Base-by-base conservation (phyloP, 2,329 filamentous ascomycete genomes). In the Alternaria rosae region DNA sequence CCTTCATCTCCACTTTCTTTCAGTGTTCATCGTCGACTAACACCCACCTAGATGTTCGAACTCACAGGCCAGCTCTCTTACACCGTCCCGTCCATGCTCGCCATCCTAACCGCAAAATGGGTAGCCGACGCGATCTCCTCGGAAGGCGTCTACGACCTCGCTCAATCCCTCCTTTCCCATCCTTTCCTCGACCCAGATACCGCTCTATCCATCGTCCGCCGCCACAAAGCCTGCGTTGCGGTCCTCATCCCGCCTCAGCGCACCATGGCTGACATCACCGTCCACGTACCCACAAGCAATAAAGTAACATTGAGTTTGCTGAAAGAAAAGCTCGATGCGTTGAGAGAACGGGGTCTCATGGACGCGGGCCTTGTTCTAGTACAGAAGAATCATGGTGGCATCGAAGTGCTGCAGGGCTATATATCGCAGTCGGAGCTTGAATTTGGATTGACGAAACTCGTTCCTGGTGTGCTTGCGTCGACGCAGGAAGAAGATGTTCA, bases 31-130 rank as follows among this genome's bases (percentile, higher is more conserved):
- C 10, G 8, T 11, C 25, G 12, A 6, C 26, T 23, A 52, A 52
- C 5, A 9, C 28, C n/a, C 20, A 3, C 1, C 11, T 10, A 48
- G 28, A 88, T 88, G 85, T 88, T 88, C 72, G 86, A 78, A 71
- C 79, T 88, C 8, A 88, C 86, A 0, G 86, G 86, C 41, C 85
- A 87, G 67, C 81, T 88, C 8, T 83, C 86, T 61, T 88, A 87
- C 71, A 82, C 86, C 10, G 78, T 87, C 1, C 85, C 86, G 11
- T 83, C 86, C 64, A 88, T 88, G 85, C 81, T 87, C 21, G 85
- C 86, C 7, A 88, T 88, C 58, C 78, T 88, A 6, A 82, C 86
- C 0, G 85, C 86, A 0, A 88, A 88, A 74, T 88, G 85, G 85
- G 81, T 84, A 6, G 86, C 86, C 1, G 86, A 88, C 70, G 79